Evolutionary conservation across 176 grass and related monocot species (phyloP), one percentile per base, ranked within the genome.

Genomic region (Saccharum spontaneum): DNA sequence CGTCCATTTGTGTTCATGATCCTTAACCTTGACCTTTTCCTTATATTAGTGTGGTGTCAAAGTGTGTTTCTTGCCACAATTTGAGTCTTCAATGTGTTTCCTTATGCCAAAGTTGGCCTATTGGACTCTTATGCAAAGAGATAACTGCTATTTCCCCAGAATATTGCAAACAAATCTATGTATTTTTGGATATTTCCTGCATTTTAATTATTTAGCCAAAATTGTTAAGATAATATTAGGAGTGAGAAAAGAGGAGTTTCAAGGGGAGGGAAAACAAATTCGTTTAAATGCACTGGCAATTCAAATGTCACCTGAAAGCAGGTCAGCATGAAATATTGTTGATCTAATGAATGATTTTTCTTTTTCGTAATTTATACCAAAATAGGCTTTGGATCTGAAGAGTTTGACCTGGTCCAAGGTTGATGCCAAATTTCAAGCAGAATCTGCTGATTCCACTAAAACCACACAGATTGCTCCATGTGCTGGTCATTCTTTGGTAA

Each of bases 401-500:
- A 92, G 72, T 89, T 91, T 99, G 88, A 88, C 91, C 86, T 99
- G 97, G 97, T 97, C 86, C 0, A 99, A 94, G 85, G 65, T 99
- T 86, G 97, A 99, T 74, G 88, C 88, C 63, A 99, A 99, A 89
- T 75, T 86, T 24, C 94, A 91, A 91, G 77, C 82, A 76, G 90
- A 82, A 79, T 86, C 82, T 76, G 76, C 86, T 73, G 91, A 92
- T 82, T 92, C 90, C 39, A 26, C 71, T 62, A 82, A 45, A 73
- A 79, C 81, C 54, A 57, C 86, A 60, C 86, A 85, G 84, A 82
- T 95, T 67, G 82, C 86, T 77, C 92, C 94, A 64, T 99, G 91
- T 89, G 94, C 97, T 80, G 97, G 97, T 22, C 97, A 99, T 87
- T 99, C 97, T 77, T 89, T 99, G 97, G 97, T 99, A 99, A 73